phyloP scores from a whole-genome alignment of 129 eudicot genomes.

The Chrysanthemum seticuspe region DNA sequence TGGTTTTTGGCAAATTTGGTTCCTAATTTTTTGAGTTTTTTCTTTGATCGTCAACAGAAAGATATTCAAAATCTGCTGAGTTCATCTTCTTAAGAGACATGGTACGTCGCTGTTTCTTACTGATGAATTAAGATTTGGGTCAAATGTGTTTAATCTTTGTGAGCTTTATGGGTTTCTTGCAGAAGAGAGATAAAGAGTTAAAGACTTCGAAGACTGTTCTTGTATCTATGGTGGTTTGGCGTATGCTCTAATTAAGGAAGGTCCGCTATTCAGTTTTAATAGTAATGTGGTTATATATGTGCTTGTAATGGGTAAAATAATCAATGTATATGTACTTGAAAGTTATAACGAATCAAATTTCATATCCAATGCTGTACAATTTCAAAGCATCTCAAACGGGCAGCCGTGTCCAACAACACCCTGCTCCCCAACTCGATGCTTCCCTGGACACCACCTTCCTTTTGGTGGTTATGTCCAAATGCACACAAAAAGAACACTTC shows the following conservation, averaged over 20 bases:
- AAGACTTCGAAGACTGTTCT: not conserved
- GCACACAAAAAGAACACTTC: too few species aligned
- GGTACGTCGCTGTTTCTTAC: constrained; percentile 17
- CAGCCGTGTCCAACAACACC: too few species aligned
- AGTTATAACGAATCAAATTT: not conserved
- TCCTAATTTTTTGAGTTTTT: constrained; percentile 11
- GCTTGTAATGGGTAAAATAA: constrained; percentile 24
- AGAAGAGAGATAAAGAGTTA: constrained; percentile 2
- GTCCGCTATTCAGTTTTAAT: constrained; percentile 2
- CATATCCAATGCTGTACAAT: too few species aligned
- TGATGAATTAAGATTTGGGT: constrained; percentile 15
- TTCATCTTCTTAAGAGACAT: constrained; percentile 44
- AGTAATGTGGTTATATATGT: constrained; percentile 15
- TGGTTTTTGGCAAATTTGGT: not conserved
- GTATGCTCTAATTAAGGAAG: not conserved
- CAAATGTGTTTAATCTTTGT: too few species aligned
- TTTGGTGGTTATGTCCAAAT: too few species aligned
- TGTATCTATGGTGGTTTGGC: constrained; percentile 12
- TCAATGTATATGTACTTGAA: constrained; percentile 13
- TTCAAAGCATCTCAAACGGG: too few species aligned
- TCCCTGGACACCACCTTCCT: too few species aligned
- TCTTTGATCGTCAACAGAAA: constrained; percentile 41
- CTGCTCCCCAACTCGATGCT: too few species aligned
- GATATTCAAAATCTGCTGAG: constrained; percentile 53
- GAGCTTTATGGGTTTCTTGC: constrained; percentile 6